Evolutionary conservation across 495 filamentous ascomycete species (phyloP).

Genomic region (Penicillium pancosmium): DNA sequence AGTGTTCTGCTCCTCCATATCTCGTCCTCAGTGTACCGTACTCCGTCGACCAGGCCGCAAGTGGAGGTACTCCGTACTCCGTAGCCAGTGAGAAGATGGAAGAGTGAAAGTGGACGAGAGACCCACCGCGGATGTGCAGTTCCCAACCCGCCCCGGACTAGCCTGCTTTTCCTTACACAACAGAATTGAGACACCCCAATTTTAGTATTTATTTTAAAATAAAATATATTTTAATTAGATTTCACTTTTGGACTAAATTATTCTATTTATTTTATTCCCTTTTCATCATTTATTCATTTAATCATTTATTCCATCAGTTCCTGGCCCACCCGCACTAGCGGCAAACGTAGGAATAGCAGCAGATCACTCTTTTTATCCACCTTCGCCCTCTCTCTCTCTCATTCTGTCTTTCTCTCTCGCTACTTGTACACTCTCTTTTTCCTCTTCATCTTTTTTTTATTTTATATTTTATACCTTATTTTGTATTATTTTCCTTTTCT

Average conservation of each 20-base stretch:
- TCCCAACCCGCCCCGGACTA: slow-evolving; percentile 32
- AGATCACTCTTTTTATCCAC: slow-evolving; percentile 54
- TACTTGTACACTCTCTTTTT: slow-evolving; percentile 31
- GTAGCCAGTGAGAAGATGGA: neutral
- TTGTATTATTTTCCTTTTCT: slow-evolving; percentile 12
- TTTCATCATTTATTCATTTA: neutral
- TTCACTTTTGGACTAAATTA: slow-evolving; percentile 10
- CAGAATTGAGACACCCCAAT: slow-evolving; percentile 13
- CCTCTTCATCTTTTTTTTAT: slow-evolving; percentile 24
- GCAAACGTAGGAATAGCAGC: slow-evolving; percentile 39
- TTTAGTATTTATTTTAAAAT: neutral
- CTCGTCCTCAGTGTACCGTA: neutral
- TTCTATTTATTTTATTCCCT: slow-evolving; percentile 2
- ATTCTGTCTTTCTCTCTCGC: slow-evolving; percentile 42
- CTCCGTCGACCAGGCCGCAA: neutral
- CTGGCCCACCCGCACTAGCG: slow-evolving; percentile 41
- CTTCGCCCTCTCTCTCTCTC: slow-evolving; percentile 26
- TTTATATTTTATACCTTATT: slow-evolving; percentile 24
- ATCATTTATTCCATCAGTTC: slow-evolving; percentile 27
- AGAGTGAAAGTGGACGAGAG: neutral
- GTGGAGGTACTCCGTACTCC: neutral
- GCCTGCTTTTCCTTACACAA: slow-evolving; percentile 18
- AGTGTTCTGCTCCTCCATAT: no score
- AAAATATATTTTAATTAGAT: neutral
- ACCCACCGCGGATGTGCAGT: slow-evolving; percentile 8